Evolutionary conservation across 2,329 filamentous ascomycete species (phyloP).

Genomic region (Colletotrichum noveboracense): DNA sequence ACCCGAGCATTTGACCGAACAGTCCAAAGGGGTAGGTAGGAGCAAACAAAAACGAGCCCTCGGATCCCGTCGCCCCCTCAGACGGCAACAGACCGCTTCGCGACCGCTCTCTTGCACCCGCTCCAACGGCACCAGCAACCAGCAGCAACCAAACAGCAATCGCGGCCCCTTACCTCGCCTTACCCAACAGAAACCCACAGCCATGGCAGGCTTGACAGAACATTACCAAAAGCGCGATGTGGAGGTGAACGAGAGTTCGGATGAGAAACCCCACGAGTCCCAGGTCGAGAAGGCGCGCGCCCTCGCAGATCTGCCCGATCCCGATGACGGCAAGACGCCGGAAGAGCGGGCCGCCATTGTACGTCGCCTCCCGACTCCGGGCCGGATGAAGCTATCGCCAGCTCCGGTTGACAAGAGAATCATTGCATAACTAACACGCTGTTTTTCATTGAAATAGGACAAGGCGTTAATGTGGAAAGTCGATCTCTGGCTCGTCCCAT

Average conservation of each 20-base stretch:
- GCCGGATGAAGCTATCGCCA: neutral
- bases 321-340: slow-evolving; percentile 67
- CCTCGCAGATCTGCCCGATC: slow-evolving; percentile 36
- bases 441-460: slow-evolving; percentile 49
- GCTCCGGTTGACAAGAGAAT: neutral
- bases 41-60: neutral
- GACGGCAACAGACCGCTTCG: neutral
- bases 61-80: neutral
- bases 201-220: slow-evolving; percentile 9
- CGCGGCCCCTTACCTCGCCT: neutral
- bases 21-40: neutral
- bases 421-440: neutral
- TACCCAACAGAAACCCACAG: neutral
- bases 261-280: slow-evolving; percentile 12
- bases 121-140: neutral
- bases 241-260: slow-evolving; percentile 16
- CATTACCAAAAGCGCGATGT: slow-evolving; percentile 11
- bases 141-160: neutral
- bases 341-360: slow-evolving; percentile 69
- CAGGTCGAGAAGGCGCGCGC: slow-evolving; percentile 31
- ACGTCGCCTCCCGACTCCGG: slow-evolving; percentile 30
- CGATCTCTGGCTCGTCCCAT: slow-evolving; percentile 66
- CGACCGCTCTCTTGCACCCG: neutral
- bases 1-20: neutral
- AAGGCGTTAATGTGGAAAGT: slow-evolving; percentile 66